These are phyloP conservation scores for Parsonsia alboflavescens DNA, from an alignment of 257 asterid genomes.

Conservation along the genomic window DNA sequence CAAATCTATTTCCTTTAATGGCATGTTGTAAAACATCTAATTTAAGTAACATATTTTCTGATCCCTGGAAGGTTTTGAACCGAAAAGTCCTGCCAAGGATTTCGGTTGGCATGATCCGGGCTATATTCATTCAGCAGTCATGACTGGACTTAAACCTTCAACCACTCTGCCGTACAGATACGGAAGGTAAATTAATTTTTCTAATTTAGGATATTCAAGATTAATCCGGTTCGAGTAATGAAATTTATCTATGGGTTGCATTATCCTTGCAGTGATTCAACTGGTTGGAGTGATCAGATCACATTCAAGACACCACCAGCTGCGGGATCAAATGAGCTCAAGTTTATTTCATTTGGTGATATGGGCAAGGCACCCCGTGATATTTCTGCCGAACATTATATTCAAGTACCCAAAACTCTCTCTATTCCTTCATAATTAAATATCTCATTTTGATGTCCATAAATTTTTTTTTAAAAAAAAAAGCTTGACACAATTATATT, in stretches of 20 bases:
- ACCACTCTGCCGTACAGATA: constrained; percentile 51
- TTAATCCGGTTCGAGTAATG: not conserved
- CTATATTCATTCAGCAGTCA: constrained; percentile 66
- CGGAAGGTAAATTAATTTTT: constrained; percentile 49
- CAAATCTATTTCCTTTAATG: too few relatives aligned
- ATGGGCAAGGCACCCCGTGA: constrained; percentile 95
- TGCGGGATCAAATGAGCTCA: constrained; percentile 57
- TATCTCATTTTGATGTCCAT: too few relatives aligned
- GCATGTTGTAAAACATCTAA: not conserved
- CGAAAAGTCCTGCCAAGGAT: constrained; percentile 60
- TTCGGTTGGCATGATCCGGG: constrained; percentile 99
- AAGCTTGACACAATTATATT: too few relatives aligned
- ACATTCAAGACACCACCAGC: constrained; percentile 65
- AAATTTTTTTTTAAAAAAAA: too few relatives aligned
- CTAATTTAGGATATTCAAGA: too few relatives aligned
- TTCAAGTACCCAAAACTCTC: constrained; percentile 40
- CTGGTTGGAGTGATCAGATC: constrained; percentile 65
- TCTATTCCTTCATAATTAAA: too few relatives aligned
- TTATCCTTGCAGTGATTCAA: constrained; percentile 41
- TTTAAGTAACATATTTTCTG: too few relatives aligned
- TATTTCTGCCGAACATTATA: constrained; percentile 64
- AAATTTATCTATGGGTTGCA: too few relatives aligned
- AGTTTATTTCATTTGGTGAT: constrained; percentile 71
- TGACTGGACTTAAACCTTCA: constrained; percentile 61
- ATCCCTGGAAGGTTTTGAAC: constrained; percentile 20